These are phyloP conservation scores for Cryptosporidium meleagridis DNA, from an alignment of 169 alveolate genomes.

Conservation along the genomic window DNA sequence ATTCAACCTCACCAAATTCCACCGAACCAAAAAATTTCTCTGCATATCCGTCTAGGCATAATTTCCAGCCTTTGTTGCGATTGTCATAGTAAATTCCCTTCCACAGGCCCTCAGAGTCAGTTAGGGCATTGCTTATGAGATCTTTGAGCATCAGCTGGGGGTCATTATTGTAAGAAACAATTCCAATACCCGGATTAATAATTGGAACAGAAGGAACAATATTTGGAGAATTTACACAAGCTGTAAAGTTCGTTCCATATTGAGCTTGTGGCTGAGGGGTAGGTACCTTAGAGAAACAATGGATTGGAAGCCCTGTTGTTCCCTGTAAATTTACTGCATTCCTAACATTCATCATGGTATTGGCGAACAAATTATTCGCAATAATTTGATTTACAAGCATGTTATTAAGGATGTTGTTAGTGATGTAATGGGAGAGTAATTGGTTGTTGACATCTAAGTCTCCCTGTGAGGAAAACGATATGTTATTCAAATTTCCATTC, in stretches of 20 bases:
- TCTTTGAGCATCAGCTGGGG: not conserved
- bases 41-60: constrained; percentile 6
- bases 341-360: constrained; percentile 2
- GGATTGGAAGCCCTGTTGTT: constrained; percentile 3
- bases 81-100: constrained; percentile 50
- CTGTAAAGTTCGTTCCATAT: not conserved
- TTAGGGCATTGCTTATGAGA: constrained; percentile 7
- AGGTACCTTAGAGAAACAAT: not conserved
- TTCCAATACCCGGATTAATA: not conserved
- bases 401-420: constrained; percentile 22
- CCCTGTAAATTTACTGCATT: constrained; percentile 2
- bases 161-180: constrained; percentile 8
- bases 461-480: not conserved
- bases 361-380: constrained; percentile 16
- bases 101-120: constrained; percentile 47
- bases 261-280: not conserved
- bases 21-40: constrained; percentile 3
- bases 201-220: constrained; percentile 11
- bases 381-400: constrained; percentile 25
- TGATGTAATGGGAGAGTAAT: constrained; percentile 34
- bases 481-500: not conserved
- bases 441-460: not conserved
- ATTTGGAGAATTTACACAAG: not conserved
- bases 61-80: constrained; percentile 64
- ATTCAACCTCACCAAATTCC: constrained; percentile 35